Evolutionary conservation across 331 rosid genomes (phyloP).

Genomic region (Stylosanthes scabra): DNA sequence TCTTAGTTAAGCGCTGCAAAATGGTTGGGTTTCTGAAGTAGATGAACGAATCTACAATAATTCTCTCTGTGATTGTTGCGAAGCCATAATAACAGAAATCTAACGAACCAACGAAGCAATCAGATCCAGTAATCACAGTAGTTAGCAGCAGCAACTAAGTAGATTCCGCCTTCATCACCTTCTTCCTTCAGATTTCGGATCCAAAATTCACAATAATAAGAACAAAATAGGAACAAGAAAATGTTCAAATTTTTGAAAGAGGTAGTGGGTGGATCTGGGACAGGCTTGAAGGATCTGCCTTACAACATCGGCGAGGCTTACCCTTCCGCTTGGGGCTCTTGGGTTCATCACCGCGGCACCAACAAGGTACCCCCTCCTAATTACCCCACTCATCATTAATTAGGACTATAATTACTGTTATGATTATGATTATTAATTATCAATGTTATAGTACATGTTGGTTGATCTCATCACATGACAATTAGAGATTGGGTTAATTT

Average conservation of each 20-base stretch:
- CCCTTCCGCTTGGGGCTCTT: conserved; percentile 90
- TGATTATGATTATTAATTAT: too few species aligned
- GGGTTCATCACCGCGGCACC: conserved; percentile 86
- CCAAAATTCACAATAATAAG: not conserved
- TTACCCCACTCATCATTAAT: not conserved
- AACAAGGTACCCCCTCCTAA: conserved; percentile 57
- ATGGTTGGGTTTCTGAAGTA: not conserved
- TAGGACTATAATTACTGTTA: too few species aligned
- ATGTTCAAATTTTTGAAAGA: conserved; percentile 87
- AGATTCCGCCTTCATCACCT: not conserved
- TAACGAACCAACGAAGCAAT: not conserved
- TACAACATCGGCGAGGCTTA: conserved; percentile 84
- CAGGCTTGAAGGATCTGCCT: conserved; percentile 87
- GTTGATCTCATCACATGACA: too few species aligned
- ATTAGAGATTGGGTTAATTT: too few species aligned
- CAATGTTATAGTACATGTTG: too few species aligned
- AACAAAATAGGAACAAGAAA: not conserved
- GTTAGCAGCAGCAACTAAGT: not conserved
- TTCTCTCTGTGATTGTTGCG: not conserved
- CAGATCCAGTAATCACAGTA: not conserved
- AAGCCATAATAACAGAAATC: not conserved
- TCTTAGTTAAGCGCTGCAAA: not conserved
- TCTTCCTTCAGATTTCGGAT: not conserved
- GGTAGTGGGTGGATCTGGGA: conserved; percentile 92
- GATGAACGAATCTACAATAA: not conserved